A percentile compares a stretch with the other conserved stretches of the same genome.
phyloP scores from a whole-genome alignment of 2,329 filamentous ascomycete genomes.

The Xylaria sp. region DNA sequence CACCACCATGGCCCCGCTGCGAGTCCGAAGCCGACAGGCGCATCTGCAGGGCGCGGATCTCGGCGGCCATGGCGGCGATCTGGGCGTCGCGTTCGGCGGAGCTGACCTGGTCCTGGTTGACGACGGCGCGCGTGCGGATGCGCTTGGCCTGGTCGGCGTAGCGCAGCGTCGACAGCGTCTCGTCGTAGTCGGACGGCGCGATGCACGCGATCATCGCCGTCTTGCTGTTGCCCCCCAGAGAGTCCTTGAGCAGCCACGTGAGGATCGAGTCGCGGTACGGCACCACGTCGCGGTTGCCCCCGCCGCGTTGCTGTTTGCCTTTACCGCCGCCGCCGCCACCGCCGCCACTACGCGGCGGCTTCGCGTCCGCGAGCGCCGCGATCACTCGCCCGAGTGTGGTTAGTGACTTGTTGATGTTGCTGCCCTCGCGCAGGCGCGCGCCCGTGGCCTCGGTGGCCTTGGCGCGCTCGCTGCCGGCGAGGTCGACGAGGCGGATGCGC shows the following conservation, averaged over 20 bases:
- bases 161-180: conserved; percentile 91
- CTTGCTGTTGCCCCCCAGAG: conserved; percentile 93
- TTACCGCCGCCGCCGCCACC: conserved; percentile 50
- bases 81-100: conserved; percentile 93
- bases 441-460: conserved; percentile 96
- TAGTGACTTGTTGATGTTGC: conserved; percentile 98
- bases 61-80: conserved; percentile 92
- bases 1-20: conserved; percentile 67
- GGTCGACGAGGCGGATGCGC: conserved; percentile 90
- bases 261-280: conserved; percentile 90
- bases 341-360: conserved; percentile 59
- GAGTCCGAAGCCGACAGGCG: conserved; percentile 71
- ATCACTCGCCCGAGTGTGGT: conserved; percentile 96
- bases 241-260: conserved; percentile 91
- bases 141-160: conserved; percentile 98
- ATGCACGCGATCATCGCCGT: conserved; percentile 99
- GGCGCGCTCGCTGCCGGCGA: conserved; percentile 92
- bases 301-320: conserved; percentile 53
- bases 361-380: conserved; percentile 78
- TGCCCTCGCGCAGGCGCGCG: conserved; percentile 85
- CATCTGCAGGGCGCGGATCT: conserved; percentile 85
- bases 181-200: conserved; percentile 92
- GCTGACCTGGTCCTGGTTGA: conserved; percentile 94
- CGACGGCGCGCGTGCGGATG: conserved; percentile 89
- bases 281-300: conserved; percentile 65